Evolutionary conservation across 225 moss, liverwort and hornwort species (phyloP).

Genomic region (Sphagnum contortum): DNA sequence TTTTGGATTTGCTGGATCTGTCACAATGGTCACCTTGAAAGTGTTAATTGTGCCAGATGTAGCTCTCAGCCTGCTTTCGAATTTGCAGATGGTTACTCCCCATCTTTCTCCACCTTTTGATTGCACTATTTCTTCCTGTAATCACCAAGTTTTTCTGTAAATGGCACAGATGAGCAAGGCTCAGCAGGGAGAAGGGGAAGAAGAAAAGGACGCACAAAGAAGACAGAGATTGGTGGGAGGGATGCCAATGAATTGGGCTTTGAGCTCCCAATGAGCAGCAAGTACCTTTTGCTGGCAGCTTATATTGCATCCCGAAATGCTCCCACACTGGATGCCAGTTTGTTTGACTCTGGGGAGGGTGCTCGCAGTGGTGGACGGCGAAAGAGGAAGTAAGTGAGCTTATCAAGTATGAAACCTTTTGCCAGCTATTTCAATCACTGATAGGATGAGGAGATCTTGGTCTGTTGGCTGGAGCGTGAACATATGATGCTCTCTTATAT

Average conservation of each 20-base stretch:
- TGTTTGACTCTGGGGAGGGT: slow-evolving; percentile 71
- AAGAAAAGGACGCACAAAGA: slow-evolving; percentile 20
- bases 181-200: slow-evolving; percentile 22
- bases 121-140: no score
- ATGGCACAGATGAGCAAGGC: slow-evolving; percentile 17
- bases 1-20: no score
- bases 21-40: no score
- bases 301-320: slow-evolving; percentile 91
- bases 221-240: slow-evolving; percentile 16
- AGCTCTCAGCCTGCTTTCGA: no score
- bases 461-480: no score
- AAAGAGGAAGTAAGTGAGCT: slow-evolving; percentile 40
- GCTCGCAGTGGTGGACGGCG: slow-evolving; percentile 27
- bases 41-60: no score
- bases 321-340: slow-evolving; percentile 71
- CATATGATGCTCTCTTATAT: no score
- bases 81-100: no score
- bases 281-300: slow-evolving; percentile 77
- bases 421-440: no score
- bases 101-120: no score
- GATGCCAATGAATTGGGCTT: slow-evolving; percentile 41
- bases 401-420: no score
- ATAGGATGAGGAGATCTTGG: no score
- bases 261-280: slow-evolving; percentile 79
- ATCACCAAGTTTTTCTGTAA: slow-evolving; percentile 8